Conservation (phyloP, 2,329 filamentous ascomycete genomes). For the Didymella keratinophila region DNA sequence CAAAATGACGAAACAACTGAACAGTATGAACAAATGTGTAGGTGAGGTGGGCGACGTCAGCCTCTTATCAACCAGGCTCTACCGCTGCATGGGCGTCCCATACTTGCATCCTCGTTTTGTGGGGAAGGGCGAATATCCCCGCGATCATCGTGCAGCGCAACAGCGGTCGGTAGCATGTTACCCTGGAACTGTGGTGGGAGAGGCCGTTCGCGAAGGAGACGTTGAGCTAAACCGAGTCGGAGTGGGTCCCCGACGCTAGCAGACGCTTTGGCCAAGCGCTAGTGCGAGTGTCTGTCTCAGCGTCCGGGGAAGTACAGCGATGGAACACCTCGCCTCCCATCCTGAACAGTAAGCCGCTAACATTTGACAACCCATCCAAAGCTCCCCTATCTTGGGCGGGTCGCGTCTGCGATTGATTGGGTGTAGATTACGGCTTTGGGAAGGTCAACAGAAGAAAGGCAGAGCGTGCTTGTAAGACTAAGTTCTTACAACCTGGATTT, state of each 20-base stretch:
- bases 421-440: background rate
- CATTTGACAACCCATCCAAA: background rate
- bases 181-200: background rate
- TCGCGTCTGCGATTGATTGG: background rate
- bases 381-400: background rate
- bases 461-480: background rate
- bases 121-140: background rate
- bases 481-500: background rate
- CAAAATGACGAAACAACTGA: background rate
- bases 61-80: conserved; percentile 4
- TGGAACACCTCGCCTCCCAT: background rate
- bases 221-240: background rate
- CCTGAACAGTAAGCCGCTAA: background rate
- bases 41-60: conserved; percentile 1
- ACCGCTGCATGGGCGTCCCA: background rate
- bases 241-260: conserved; percentile 12
- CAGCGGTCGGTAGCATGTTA: background rate
- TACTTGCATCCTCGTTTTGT: background rate
- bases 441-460: background rate
- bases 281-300: background rate
- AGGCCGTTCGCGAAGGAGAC: background rate
- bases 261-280: background rate
- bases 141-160: background rate
- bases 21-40: background rate
- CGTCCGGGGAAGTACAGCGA: background rate